A percentile compares a stretch with the other conserved stretches of the same genome.
phyloP scores from a whole-genome alignment of 164 flowering plant genomes.

The Saururus chinensis region DNA sequence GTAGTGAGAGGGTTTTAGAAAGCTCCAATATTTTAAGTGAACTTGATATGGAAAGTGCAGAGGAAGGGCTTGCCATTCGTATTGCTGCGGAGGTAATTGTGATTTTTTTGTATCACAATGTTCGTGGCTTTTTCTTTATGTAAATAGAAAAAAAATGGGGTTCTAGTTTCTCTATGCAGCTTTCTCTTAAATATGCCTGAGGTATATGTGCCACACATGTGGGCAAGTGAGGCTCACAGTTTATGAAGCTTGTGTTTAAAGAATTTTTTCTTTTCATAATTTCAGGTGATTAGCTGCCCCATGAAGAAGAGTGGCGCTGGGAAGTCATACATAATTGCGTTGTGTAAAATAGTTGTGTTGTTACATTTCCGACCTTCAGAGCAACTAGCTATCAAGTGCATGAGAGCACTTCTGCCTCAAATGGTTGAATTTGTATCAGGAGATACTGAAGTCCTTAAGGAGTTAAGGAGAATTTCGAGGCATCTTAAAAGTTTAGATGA shows the following conservation, averaged over 20 bases:
- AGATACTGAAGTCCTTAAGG: constrained; percentile 70
- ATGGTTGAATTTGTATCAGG: constrained; percentile 29
- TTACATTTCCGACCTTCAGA: constrained; percentile 55
- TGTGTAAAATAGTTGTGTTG: constrained; percentile 52
- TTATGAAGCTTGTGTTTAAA: not conserved
- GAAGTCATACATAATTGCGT: constrained; percentile 56
- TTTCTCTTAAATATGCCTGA: too few species aligned
- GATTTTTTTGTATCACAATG: not conserved
- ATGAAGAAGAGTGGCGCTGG: constrained; percentile 78
- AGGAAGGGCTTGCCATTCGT: constrained; percentile 91
- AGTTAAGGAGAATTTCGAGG: constrained; percentile 53
- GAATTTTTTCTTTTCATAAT: constrained; percentile 5
- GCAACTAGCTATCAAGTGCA: constrained; percentile 56
- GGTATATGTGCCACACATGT: not conserved
- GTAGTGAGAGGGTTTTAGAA: constrained; percentile 19
- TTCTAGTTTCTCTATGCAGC: not conserved
- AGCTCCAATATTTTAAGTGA: constrained; percentile 11
- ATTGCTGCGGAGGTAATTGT: constrained; percentile 67
- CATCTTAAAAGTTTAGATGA: constrained; percentile 44
- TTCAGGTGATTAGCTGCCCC: constrained; percentile 43
- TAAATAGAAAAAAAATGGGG: not conserved
- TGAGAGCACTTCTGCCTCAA: constrained; percentile 50
- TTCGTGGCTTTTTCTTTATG: not conserved
- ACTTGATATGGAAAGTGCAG: constrained; percentile 42
- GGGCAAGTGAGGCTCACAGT: not conserved